phyloP scores from a whole-genome alignment of 345 rosid species.

The Kernera saxatilis region DNA sequence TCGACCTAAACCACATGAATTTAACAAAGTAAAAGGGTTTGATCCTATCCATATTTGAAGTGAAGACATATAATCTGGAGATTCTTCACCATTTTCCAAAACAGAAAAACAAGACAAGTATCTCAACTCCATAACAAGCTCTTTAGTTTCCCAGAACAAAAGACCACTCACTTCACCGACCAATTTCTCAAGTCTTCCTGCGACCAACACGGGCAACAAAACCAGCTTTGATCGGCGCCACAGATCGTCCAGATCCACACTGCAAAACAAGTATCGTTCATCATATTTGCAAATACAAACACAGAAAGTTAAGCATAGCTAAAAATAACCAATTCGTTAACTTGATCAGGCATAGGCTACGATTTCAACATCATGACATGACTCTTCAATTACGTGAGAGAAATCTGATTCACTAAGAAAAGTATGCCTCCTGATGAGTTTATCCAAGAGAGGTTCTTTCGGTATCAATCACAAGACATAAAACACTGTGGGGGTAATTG shows the following conservation, averaged over 20 bases:
- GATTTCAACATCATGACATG: background rate
- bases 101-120: background rate
- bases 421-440: background rate
- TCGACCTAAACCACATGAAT: background rate
- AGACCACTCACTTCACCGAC: conserved; percentile 16
- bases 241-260: conserved; percentile 97
- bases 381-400: background rate
- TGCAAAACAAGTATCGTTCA: conserved; percentile 29
- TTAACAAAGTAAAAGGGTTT: background rate
- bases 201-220: conserved; percentile 98
- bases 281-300: background rate
- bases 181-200: conserved; percentile 45
- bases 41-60: conserved; percentile 5
- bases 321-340: background rate
- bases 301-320: background rate
- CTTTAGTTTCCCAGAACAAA: background rate
- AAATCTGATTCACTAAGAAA: background rate
- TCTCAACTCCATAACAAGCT: conserved; percentile 13
- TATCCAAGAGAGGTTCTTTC: background rate
- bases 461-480: background rate
- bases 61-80: background rate
- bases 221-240: conserved; percentile 93
- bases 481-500: background rate
- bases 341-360: background rate
- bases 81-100: conserved; percentile 9